Base-by-base conservation (phyloP, 78 protist genomes). In the slime mould (Dictyostelium discoideum) region DNA sequence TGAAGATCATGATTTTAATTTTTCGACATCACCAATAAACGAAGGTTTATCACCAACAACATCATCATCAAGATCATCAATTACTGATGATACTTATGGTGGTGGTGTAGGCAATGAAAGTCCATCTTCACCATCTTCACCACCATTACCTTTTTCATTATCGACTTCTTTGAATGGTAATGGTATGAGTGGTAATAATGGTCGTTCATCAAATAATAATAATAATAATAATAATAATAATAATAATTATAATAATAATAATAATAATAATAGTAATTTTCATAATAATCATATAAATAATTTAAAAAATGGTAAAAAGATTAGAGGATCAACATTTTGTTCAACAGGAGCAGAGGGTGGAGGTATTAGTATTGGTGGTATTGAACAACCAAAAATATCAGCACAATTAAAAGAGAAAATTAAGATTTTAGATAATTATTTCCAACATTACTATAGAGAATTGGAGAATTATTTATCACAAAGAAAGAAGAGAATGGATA, bases 361-460 rank as follows among this genome's bases (percentile, higher is more conserved):
- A 26, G 26, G 77, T 69, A 69, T 29, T 44, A 8, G 46, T 13
- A 42, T n/a, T 65, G 29, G 29, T 65, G 10, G 32, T n/a, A 24
- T 26, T 3, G 60, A 63, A n/a, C 69, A 16, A 60, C 20, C 69
- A 0, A 22, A 39, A 37, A 67, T 90, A 22, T 90, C 95, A n/a
- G 13, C 88, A 5, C 76, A 60, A 24, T 32, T 82, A 8, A 90
- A 90, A 82, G 95, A 90, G 54, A 90, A 72, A 54, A 90, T 82
- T 22, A 90, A 90, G 74, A 90, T 90, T 73, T 37, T 90, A 18
- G 95, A 90, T 50, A 90, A 90, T 29, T 90, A 72, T 54, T 90
- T 90, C 60, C 87, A 82, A n/a, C 95, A 82, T 39, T 90, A 82
- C 54, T 82, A 90, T n/a, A 42, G 95, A 9, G 95, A 90, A 32